phyloP scores from a whole-genome alignment of 1,284 basidiomycete species.

The Cutaneotrichosporon cavernicola region DNA sequence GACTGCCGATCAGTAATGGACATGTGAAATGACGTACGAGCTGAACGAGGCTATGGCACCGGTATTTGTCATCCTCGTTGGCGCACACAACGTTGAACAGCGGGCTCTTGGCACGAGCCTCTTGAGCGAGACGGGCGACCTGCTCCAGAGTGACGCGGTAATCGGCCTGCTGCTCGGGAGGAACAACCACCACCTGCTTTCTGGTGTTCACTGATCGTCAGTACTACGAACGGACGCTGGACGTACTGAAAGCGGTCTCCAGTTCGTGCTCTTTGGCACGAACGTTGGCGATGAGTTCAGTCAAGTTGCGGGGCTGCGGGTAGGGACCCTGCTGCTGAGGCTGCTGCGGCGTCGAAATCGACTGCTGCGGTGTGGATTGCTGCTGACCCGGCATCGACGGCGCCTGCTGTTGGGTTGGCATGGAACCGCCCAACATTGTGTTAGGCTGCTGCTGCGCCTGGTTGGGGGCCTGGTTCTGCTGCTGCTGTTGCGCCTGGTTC shows the following conservation, averaged over 20 bases:
- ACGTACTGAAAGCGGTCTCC: slow-evolving; percentile 22
- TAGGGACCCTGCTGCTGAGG: slow-evolving; percentile 15
- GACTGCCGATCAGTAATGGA: slow-evolving; percentile 6
- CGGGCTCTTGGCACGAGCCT: slow-evolving; percentile 25
- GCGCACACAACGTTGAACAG: slow-evolving; percentile 22
- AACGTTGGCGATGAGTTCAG: slow-evolving; percentile 20
- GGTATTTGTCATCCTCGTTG: slow-evolving; percentile 19
- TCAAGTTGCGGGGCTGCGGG: slow-evolving; percentile 20
- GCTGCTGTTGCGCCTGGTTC: slow-evolving; percentile 13
- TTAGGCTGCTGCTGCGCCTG: slow-evolving; percentile 10
- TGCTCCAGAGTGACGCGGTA: slow-evolving; percentile 17
- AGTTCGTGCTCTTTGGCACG: slow-evolving; percentile 22
- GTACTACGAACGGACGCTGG: neutral
- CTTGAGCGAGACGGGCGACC: slow-evolving; percentile 15
- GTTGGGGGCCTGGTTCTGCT: slow-evolving; percentile 4
- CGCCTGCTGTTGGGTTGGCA: slow-evolving; percentile 6
- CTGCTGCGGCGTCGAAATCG: slow-evolving; percentile 11
- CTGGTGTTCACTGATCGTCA: slow-evolving; percentile 22
- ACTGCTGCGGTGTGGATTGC: slow-evolving; percentile 3
- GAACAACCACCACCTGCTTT: slow-evolving; percentile 15
- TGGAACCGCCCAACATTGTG: neutral
- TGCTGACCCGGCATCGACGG: neutral
- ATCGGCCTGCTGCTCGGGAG: slow-evolving; percentile 22
- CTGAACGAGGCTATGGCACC: slow-evolving; percentile 21
- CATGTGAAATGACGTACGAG: slow-evolving; percentile 3